Percentiles rank a stretch among this genome's conserved stretches.
These are phyloP conservation scores for Quercus rubra DNA, from an alignment of 306 rosid species.

Conservation along the genomic window DNA sequence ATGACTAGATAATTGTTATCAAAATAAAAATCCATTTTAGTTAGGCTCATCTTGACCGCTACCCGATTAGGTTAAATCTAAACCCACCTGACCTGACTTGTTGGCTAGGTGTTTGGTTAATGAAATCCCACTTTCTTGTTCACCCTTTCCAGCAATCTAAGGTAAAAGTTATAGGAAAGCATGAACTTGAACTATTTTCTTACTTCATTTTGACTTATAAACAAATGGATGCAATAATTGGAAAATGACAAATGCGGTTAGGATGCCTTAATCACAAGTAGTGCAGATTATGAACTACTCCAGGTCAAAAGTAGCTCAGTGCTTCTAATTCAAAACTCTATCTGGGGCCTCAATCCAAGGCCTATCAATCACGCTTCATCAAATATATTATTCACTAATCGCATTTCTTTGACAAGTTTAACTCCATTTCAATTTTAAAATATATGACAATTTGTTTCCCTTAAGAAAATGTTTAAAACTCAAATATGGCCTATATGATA, in stretches of 20 bases:
- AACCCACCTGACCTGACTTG: too few relatives aligned
- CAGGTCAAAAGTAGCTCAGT: slow-evolving; percentile 15
- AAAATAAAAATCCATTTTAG: too few relatives aligned
- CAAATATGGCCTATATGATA: neutral
- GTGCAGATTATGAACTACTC: neutral
- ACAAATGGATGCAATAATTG: slow-evolving; percentile 11
- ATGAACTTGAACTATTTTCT: neutral
- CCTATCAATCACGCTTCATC: slow-evolving; percentile 1
- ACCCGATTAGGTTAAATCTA: too few relatives aligned
- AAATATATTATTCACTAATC: neutral
- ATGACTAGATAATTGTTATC: too few relatives aligned
- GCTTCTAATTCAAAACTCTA: neutral
- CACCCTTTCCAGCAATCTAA: neutral
- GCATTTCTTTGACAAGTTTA: neutral
- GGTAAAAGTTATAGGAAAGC: neutral
- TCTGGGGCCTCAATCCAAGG: too few relatives aligned
- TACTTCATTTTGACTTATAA: neutral
- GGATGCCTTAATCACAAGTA: slow-evolving; percentile 6
- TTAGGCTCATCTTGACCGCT: too few relatives aligned
- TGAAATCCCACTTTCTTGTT: neutral
- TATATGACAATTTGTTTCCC: neutral
- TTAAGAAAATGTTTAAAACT: too few relatives aligned
- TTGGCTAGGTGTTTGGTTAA: too few relatives aligned
- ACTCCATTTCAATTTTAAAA: neutral
- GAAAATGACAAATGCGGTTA: neutral